Base-by-base conservation (phyloP, 768 basidiomycete species). In the Suillus paluster region DNA sequence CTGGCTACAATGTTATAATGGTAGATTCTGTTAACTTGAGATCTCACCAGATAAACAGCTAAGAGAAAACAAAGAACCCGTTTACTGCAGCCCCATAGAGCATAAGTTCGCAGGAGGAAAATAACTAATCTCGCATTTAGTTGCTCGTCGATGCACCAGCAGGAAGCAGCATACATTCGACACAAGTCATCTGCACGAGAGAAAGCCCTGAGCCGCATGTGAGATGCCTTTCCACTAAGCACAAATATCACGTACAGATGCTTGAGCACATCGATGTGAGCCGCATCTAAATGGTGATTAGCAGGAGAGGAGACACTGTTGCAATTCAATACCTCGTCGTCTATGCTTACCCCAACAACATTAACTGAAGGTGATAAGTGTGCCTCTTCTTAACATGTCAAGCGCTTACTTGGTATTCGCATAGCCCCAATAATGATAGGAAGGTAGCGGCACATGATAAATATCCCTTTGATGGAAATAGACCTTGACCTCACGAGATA, bases 31-130 rank as follows among this genome's bases (percentile, higher is more conserved):
- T 21, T n/a, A 14, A 5, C n/a, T 52, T 7, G 11, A 34, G 11
- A 33, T 33, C 25, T 52, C 6, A 52, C 50, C 30, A 52, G 30
- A n/a, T 52, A 33, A 3, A 30, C 11, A 34, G 30, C 19, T 12
- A 52, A 12, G 12, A 52, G 50, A 33, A 3, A n/a, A 10, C 33
- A n/a, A n/a, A 52, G 50, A n/a, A 52, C 27, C n/a, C 50, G 30
- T 33, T 33, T 52, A 33, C 30, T 52, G 50, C 50, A 52, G 3
- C 50, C 50, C 50, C 50, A 52, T 12, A 52, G 19, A 33, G 50
- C 50, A 33, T 52, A 52, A 30, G 50, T 14, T 33, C 50, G 50
- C 30, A 52, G 27, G 4, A n/a, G 19, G 3, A 52, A 52, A n/a
- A 52, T n/a, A 12, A 52, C 50, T 52, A 14, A n/a, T 12, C 10